Percentiles rank a stretch among this genome's conserved stretches.
phyloP scores from a whole-genome alignment of 345 rosid species.

The Ceriops tagal region DNA sequence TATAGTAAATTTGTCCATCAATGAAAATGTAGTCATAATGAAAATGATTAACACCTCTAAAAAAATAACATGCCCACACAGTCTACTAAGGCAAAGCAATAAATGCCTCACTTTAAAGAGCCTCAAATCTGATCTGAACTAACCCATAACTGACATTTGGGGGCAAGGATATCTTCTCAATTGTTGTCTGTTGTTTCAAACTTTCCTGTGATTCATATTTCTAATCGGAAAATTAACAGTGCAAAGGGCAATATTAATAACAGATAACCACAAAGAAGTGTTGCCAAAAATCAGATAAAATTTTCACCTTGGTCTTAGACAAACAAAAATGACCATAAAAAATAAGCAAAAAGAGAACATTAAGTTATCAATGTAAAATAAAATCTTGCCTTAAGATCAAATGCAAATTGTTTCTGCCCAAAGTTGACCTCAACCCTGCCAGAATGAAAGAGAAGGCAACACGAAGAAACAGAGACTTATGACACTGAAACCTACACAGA shows the following conservation, averaged over 20 bases:
- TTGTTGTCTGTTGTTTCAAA: slow-evolving; percentile 55
- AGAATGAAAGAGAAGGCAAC: slow-evolving; percentile 18
- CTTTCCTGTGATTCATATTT: slow-evolving; percentile 79
- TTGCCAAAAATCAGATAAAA: neutral
- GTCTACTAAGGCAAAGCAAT: neutral
- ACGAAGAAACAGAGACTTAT: neutral
- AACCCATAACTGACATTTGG: slow-evolving; percentile 69
- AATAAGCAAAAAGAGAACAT: neutral
- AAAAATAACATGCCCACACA: neutral
- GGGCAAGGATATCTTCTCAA: slow-evolving; percentile 60
- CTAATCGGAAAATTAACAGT: slow-evolving; percentile 28
- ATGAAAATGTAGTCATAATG: neutral
- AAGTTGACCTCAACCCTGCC: slow-evolving; percentile 91
- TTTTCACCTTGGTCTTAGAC: neutral
- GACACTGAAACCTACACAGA: neutral
- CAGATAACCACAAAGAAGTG: neutral
- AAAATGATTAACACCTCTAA: neutral
- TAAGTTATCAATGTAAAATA: neutral
- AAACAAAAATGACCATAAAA: neutral
- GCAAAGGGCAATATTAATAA: neutral
- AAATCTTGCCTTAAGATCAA: slow-evolving; percentile 71
- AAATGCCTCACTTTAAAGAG: neutral
- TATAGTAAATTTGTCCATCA: neutral
- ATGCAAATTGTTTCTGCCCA: slow-evolving; percentile 68
- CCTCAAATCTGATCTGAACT: slow-evolving; percentile 19